A percentile compares a stretch with the other conserved stretches of the same genome.
Evolutionary conservation across 2,329 filamentous ascomycete species (phyloP).

Genomic region (Fusarium zealandicum): DNA sequence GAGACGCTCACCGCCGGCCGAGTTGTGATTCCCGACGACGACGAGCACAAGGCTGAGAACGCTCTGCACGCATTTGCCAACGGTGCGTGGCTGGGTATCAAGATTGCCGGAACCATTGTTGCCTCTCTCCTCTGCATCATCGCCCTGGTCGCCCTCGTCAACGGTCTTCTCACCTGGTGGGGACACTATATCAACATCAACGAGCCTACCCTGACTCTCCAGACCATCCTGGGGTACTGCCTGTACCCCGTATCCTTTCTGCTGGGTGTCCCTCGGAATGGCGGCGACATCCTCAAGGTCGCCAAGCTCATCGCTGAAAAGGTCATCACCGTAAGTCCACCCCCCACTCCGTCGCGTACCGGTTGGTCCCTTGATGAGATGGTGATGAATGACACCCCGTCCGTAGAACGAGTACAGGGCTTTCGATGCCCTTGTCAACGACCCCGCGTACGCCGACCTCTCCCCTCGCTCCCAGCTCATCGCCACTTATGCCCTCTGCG

Average conservation of each 20-base stretch:
- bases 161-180: slow-evolving; percentile 85
- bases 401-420: slow-evolving; percentile 78
- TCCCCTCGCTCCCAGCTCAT: slow-evolving; percentile 78
- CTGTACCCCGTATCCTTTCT: slow-evolving; percentile 82
- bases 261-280: slow-evolving; percentile 73
- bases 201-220: slow-evolving; percentile 71
- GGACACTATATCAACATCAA: slow-evolving; percentile 79
- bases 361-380: not conserved
- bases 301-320: slow-evolving; percentile 83
- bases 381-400: slow-evolving; percentile 18
- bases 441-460: slow-evolving; percentile 64
- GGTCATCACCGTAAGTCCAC: slow-evolving; percentile 69
- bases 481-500: slow-evolving; percentile 84
- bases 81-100: slow-evolving; percentile 84
- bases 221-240: slow-evolving; percentile 78
- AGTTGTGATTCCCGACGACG: slow-evolving; percentile 81
- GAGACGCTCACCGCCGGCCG: slow-evolving; percentile 84
- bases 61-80: slow-evolving; percentile 84
- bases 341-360: not conserved
- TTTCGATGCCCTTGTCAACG: slow-evolving; percentile 64
- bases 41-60: slow-evolving; percentile 79
- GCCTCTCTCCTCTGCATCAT: slow-evolving; percentile 85
- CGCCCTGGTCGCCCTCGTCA: slow-evolving; percentile 74
- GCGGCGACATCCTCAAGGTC: slow-evolving; percentile 71
- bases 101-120: slow-evolving; percentile 84